A percentile compares a stretch with the other conserved stretches of the same genome.
phyloP scores from a whole-genome alignment of 805 yeast genomes.

The Candida insectalens region DNA sequence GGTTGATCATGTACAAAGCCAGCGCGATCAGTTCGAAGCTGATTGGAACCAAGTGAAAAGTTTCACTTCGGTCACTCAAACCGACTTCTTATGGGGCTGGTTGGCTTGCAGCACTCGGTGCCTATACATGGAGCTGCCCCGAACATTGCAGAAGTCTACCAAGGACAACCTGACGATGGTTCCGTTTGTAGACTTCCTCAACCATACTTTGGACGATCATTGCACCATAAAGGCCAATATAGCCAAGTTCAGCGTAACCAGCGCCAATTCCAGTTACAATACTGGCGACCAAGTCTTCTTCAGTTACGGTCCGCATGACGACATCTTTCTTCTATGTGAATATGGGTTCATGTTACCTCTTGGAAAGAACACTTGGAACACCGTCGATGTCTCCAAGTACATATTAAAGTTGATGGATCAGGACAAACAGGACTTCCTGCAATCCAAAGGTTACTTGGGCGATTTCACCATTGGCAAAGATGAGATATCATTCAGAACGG shows the following conservation, averaged over 20 bases:
- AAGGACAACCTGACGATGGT: conserved; percentile 80
- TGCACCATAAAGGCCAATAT: conserved; percentile 38
- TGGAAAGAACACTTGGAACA: conserved; percentile 52
- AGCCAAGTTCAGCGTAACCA: conserved; percentile 44
- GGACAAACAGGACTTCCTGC: conserved; percentile 35
- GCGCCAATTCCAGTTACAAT: conserved; percentile 22
- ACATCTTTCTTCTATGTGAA: conserved; percentile 73
- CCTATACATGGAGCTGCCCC: conserved; percentile 60
- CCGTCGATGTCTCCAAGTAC: conserved; percentile 47
- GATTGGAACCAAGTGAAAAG: conserved; percentile 34
- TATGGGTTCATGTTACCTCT: conserved; percentile 63
- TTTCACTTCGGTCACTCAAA: conserved; percentile 8
- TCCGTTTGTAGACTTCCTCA: conserved; percentile 82
- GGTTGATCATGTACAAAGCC: conserved; percentile 28
- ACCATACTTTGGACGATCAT: conserved; percentile 51
- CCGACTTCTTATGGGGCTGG: conserved; percentile 61
- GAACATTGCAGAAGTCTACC: conserved; percentile 23
- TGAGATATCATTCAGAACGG: conserved; percentile 61
- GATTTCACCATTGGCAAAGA: conserved; percentile 56
- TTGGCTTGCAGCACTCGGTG: conserved; percentile 87
- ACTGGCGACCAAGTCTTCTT: conserved; percentile 52
- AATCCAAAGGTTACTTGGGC: conserved; percentile 49
- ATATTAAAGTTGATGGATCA: conserved; percentile 27
- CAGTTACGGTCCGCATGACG: conserved; percentile 83
- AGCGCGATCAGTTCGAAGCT: conserved; percentile 28